Evolutionary conservation across 2,329 filamentous ascomycete genomes (phyloP).

Genomic region (Clarireedia hainanense): DNA sequence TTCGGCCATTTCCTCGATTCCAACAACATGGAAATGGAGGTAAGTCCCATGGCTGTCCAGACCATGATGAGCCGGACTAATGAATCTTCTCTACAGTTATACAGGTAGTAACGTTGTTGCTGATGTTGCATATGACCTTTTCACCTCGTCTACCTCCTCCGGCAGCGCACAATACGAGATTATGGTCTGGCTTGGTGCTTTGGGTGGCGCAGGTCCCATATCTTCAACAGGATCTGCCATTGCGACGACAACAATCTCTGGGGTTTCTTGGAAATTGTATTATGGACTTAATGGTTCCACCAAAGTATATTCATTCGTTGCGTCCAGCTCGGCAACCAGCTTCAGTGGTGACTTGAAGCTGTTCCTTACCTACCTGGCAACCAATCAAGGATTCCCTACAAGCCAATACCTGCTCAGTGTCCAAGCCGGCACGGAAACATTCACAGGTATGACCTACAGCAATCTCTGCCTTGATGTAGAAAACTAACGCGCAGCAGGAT

Average conservation of each 20-base stretch:
- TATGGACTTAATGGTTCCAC: slow-evolving; percentile 51
- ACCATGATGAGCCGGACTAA: neutral
- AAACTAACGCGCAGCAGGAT: slow-evolving; percentile 28
- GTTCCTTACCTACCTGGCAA: slow-evolving; percentile 49
- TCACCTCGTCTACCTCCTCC: slow-evolving; percentile 42
- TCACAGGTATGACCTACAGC: slow-evolving; percentile 31
- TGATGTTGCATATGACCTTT: slow-evolving; percentile 56
- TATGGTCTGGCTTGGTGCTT: slow-evolving; percentile 56
- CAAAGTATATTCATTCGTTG: slow-evolving; percentile 55
- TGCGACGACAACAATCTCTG: slow-evolving; percentile 45
- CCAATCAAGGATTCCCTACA: slow-evolving; percentile 38
- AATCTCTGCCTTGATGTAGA: no score
- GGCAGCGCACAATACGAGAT: slow-evolving; percentile 49
- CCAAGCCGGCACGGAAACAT: slow-evolving; percentile 49
- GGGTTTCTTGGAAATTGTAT: slow-evolving; percentile 49
- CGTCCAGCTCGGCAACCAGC: slow-evolving; percentile 35
- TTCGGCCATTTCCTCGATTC: slow-evolving; percentile 31
- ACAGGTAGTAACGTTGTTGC: slow-evolving; percentile 41
- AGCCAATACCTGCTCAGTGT: slow-evolving; percentile 46
- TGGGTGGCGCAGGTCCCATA: slow-evolving; percentile 51
- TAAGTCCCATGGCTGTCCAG: slow-evolving; percentile 17
- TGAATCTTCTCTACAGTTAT: slow-evolving; percentile 31
- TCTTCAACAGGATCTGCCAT: slow-evolving; percentile 43
- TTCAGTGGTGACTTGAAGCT: slow-evolving; percentile 50
- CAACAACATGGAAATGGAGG: slow-evolving; percentile 34